Evolutionary conservation across 2,329 filamentous ascomycete species (phyloP), one percentile per base, ranked within the genome.

Genomic region (Colletotrichum sp.): DNA sequence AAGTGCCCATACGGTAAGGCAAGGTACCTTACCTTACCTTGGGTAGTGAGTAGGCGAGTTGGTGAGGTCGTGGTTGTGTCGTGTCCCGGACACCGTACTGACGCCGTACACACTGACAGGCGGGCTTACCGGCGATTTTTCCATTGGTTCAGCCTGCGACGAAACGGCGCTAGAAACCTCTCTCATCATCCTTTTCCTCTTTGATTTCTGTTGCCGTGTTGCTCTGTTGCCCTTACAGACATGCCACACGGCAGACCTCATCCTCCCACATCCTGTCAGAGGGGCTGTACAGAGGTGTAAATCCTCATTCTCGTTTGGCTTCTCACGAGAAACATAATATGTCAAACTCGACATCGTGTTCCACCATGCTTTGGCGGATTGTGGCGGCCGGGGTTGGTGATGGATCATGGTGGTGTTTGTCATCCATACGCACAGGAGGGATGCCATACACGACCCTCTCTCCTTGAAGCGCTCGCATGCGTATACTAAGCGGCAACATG

Each of bases 121-220:
- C 21, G 57, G 68, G 36, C 49, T 75, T 30, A 62, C 60, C 52
- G 72, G 68, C 60, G 49, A 66, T 62, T 63, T 72, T 72, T 28
- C 52, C 24, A 75, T 57, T 63, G 72, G 63, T 34, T 62, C 73
- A 73, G 7, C 69, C 68, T 63, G 49, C 69, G 57, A 69, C 32
- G 24, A 24, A 26, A 76, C 16, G 39, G n/a, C 69, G 57, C 69
- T 64, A 64, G 44, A 67, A 30, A 36, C 64, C 32, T 36, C 49
- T 24, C 34, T 26, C n/a, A 49, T 52, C 15, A n/a, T 28, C 44
- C 44, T 52, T 52, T 52, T 52, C 44, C 44, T 52, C 44, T 6
- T 4, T 21, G n/a, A 32, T 34, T 62, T 10, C 30, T 32, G 28
- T 62, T 32, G 16, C 21, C 28, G 8, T 62, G 16, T 62, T 28